phyloP scores from a whole-genome alignment of 1,139 yeast genomes.

The Suhomyces anneliseae region DNA sequence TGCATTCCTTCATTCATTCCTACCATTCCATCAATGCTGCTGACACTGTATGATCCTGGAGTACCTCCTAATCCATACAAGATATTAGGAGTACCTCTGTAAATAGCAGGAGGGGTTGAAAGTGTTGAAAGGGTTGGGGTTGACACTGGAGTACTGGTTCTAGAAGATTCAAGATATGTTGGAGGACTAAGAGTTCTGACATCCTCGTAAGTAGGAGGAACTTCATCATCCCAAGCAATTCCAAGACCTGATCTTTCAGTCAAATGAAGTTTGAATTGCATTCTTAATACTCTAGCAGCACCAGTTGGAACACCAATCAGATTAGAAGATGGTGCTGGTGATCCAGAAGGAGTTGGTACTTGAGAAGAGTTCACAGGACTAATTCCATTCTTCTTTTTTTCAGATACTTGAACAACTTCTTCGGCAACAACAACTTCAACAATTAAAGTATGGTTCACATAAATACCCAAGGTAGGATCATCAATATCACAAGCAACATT shows the following conservation, averaged over 20 bases:
- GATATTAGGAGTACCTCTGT: conserved; percentile 37
- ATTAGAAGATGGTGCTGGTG: conserved; percentile 17
- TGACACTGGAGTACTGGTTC: conserved; percentile 21
- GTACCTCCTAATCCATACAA: conserved; percentile 48
- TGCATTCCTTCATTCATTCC: conserved; percentile 39
- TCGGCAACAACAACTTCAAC: conserved; percentile 94
- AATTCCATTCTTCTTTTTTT: conserved; percentile 13
- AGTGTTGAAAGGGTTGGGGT: conserved; percentile 16
- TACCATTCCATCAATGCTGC: conserved; percentile 31
- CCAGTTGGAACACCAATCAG: conserved; percentile 82
- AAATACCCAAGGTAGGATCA: conserved; percentile 78
- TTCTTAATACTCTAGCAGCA: conserved; percentile 87
- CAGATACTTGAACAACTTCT: conserved; percentile 55
- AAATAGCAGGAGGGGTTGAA: conserved; percentile 16
- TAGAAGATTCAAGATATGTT: conserved; percentile 49
- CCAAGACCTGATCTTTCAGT: conserved; percentile 95
- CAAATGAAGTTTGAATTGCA: conserved; percentile 82
- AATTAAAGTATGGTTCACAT: conserved; percentile 70
- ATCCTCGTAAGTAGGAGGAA: conserved; percentile 92
- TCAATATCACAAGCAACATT: conserved; percentile 77
- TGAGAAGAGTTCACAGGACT: conserved; percentile 19
- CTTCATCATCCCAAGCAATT: conserved; percentile 98
- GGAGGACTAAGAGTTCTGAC: conserved; percentile 87
- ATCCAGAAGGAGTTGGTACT: conserved; percentile 7
- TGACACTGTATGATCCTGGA: conserved; percentile 28